phyloP scores from a whole-genome alignment of 2,329 filamentous ascomycete genomes.

The Mollisia scopiformis region DNA sequence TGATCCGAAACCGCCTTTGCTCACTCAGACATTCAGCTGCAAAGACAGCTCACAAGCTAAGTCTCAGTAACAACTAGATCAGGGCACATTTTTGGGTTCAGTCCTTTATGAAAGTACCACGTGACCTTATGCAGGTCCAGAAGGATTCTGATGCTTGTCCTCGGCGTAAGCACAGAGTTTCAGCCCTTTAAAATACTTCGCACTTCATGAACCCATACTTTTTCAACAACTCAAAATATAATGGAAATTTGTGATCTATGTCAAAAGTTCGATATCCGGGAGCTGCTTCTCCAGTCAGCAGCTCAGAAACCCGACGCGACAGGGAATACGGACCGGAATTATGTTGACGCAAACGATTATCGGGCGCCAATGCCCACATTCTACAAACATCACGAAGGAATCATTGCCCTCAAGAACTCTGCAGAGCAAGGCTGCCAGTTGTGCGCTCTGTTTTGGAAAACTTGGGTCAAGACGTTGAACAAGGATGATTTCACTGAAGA shows the following conservation, averaged over 20 bases:
- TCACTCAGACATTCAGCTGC: too few relatives aligned
- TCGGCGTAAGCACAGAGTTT: not conserved
- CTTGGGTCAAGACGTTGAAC: conserved; percentile 16
- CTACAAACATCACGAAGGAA: conserved; percentile 10
- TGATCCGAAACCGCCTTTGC: too few relatives aligned
- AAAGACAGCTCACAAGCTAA: too few relatives aligned
- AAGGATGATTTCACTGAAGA: conserved; percentile 19
- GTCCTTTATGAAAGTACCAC: not conserved
- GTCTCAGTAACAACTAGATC: too few relatives aligned
- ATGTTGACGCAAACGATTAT: conserved; percentile 19
- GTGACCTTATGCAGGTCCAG: not conserved
- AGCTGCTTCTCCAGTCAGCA: conserved; percentile 15
- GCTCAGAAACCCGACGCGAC: conserved; percentile 13
- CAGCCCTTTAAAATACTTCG: too few relatives aligned
- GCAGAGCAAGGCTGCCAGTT: conserved; percentile 17
- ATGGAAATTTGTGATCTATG: conserved; percentile 17
- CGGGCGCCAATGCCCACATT: conserved; percentile 18
- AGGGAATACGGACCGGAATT: conserved; percentile 9
- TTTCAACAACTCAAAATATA: too few relatives aligned
- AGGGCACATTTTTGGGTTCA: not conserved
- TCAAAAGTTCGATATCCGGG: conserved; percentile 20
- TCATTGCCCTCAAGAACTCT: conserved; percentile 13
- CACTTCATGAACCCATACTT: not conserved
- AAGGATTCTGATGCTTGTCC: not conserved
- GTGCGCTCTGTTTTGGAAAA: conserved; percentile 19